phyloP scores from a whole-genome alignment of 208 protist species.

The Crithidia expoeki region DNA sequence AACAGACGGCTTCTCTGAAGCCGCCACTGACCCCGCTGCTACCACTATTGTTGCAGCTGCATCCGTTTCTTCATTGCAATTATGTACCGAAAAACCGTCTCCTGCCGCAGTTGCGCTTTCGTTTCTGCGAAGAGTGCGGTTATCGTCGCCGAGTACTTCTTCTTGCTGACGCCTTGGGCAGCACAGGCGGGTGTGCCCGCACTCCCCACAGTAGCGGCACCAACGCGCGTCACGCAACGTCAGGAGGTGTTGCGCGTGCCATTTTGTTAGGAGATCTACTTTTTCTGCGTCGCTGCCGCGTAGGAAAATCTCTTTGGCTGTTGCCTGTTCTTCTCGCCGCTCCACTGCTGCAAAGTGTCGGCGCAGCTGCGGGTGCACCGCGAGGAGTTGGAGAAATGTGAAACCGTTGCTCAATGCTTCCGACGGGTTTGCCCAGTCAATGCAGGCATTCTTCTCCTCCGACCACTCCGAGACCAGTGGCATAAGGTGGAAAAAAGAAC shows the following conservation, averaged over 20 bases:
- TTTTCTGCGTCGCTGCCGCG: conserved; percentile 34
- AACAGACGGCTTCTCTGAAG: conserved; percentile 17
- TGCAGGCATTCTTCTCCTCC: conserved; percentile 75
- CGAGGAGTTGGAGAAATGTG: conserved; percentile 77
- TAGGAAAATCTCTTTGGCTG: conserved; percentile 31
- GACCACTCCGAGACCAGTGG: conserved; percentile 58
- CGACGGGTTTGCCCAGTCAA: conserved; percentile 70
- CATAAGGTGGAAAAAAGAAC: conserved; percentile 3
- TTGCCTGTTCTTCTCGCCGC: conserved; percentile 24
- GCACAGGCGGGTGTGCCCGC: conserved; percentile 66
- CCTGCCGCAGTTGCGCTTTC: background rate
- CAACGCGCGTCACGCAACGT: conserved; percentile 52
- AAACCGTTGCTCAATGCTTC: conserved; percentile 76
- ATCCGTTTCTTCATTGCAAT: too few species aligned
- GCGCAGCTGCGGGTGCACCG: conserved; percentile 56
- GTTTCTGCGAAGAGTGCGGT: background rate
- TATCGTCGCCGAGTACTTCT: background rate
- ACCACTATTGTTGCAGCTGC: background rate
- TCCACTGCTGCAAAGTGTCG: conserved; percentile 31
- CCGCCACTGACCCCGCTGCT: background rate
- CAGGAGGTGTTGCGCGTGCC: conserved; percentile 50
- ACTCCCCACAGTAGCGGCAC: conserved; percentile 66
- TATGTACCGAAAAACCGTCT: background rate
- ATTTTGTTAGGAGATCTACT: conserved; percentile 36
- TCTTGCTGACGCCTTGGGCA: conserved; percentile 33